Evolutionary conservation across 768 basidiomycete species (phyloP).

Genomic region (Saitozyma podzolica): DNA sequence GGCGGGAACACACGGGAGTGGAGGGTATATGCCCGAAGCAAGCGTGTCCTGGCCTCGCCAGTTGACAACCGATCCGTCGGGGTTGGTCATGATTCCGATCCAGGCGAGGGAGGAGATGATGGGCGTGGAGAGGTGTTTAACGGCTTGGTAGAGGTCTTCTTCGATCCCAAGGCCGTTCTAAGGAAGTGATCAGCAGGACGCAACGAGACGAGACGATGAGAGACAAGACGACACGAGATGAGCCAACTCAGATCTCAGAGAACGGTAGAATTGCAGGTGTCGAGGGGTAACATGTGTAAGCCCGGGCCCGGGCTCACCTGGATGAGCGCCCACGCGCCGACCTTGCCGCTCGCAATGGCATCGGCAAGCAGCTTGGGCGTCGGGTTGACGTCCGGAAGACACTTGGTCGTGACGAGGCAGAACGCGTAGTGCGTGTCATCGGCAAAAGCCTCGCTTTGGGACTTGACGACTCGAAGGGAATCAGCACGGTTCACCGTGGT

Average conservation of each 20-base stretch:
- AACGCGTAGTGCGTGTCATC: slow-evolving; percentile 64
- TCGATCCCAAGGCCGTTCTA: slow-evolving; percentile 77
- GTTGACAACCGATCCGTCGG: slow-evolving; percentile 29
- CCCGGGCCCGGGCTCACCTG: slow-evolving; percentile 36
- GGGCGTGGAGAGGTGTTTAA: slow-evolving; percentile 29
- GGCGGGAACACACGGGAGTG: slow-evolving; percentile 7
- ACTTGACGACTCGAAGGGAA: slow-evolving; percentile 57
- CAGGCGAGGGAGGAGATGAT: slow-evolving; percentile 41
- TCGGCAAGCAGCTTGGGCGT: slow-evolving; percentile 61
- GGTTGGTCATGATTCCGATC: slow-evolving; percentile 42
- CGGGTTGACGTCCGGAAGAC: slow-evolving; percentile 63
- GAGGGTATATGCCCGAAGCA: slow-evolving; percentile 33
- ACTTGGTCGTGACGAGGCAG: slow-evolving; percentile 70
- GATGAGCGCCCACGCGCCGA: slow-evolving; percentile 61
- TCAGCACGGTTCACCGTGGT: not conserved
- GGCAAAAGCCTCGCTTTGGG: slow-evolving; percentile 60
- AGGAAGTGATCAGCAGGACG: slow-evolving; percentile 35
- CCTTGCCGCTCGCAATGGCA: slow-evolving; percentile 37
- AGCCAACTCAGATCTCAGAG: not conserved
- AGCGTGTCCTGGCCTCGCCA: slow-evolving; percentile 37
- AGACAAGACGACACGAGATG: no score
- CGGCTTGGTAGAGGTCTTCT: slow-evolving; percentile 62
- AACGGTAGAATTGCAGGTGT: slow-evolving; percentile 20
- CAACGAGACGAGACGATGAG: slow-evolving; percentile 53
- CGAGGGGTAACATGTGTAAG: no score